A percentile compares a stretch with the other conserved stretches of the same genome.
These are phyloP conservation scores for Nicotiana noctiflora DNA, from an alignment of 257 asterid species.

Conservation along the genomic window DNA sequence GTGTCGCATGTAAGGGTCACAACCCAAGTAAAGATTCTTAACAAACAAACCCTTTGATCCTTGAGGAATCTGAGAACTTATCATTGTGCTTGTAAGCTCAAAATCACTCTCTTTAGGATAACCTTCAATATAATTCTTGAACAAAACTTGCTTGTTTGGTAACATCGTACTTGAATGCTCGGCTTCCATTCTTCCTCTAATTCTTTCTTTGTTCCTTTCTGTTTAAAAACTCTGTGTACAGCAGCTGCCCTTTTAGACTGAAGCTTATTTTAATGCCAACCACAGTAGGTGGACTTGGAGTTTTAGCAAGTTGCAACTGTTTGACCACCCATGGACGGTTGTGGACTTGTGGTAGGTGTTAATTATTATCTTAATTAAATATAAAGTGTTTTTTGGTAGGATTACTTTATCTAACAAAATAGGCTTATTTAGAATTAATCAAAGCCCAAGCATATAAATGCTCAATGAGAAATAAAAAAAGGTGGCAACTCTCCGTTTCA, in stretches of 20 bases:
- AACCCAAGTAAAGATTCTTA: slow-evolving; percentile 17
- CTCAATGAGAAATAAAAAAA: too few species aligned
- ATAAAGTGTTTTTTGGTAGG: too few species aligned
- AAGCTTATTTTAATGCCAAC: background rate
- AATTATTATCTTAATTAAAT: too few species aligned
- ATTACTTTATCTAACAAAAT: too few species aligned
- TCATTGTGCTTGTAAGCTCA: background rate
- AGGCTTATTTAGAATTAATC: too few species aligned
- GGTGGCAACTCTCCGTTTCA: too few species aligned
- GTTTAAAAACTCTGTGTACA: background rate
- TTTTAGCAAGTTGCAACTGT: background rate
- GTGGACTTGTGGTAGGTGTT: too few species aligned
- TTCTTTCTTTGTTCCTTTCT: background rate
- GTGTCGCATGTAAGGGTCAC: slow-evolving; percentile 20
- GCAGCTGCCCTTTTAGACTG: background rate
- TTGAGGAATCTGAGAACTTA: background rate
- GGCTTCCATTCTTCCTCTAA: background rate
- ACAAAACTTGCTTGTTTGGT: slow-evolving; percentile 7
- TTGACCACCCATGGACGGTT: too few species aligned
- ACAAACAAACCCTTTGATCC: slow-evolving; percentile 14
- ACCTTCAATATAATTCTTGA: slow-evolving; percentile 8
- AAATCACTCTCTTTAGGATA: slow-evolving; percentile 13
- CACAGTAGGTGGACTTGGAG: background rate
- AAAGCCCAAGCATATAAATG: too few species aligned
- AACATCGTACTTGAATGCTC: background rate